Base-by-base conservation (phyloP, 257 asterid species). In the Solanum microdontum region DNA sequence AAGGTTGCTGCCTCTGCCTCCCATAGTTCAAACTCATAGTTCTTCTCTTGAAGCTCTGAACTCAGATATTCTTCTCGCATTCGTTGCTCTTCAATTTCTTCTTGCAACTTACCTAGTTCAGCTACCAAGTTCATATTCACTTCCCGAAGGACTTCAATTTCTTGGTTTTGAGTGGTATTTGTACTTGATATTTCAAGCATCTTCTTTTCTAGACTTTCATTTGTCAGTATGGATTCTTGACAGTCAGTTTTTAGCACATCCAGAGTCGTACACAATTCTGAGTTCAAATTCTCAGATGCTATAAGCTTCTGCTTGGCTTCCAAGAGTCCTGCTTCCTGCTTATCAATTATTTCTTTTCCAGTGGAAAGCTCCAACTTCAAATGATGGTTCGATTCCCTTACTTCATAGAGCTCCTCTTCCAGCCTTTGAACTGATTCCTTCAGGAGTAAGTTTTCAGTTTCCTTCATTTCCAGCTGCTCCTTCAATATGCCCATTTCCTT, bases 1-100 rank as follows among this genome's bases (percentile, higher is more conserved):
- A 95, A 95, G 1, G 95, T 87, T 4, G 98, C 88, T 15, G 98
- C 98, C 88, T 96, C 99, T 10, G 93, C 93, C 91, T 96, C 98
- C 98, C 98, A 95, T 37, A 94, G 90, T 88, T 94, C 98, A 55
- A 89, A 92, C 77, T 94, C 98, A n/a, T 82, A 87, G 90, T 88
- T 93, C 90, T 89, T 94, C 21, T 91, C 95, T 87, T 91, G 91
- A 66, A 95, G 93, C 86, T 94, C 94, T 1, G 92, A 92, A 89
- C 92, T 88, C 83, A 94, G 84, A 83, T 88, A 88, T 89, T 92
- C 94, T 92, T 94, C 96, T 76, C 92, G 92, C 82, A 79, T 91
- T 34, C 88, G 86, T 82, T 90, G 93, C 74, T 95, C 96, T 89
- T 93, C 95, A 32, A 90, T 89, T 92, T 96, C 95, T 86, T 90